Percentiles rank a stretch among this genome's conserved stretches.
These are phyloP conservation scores for Aegilops bicornis DNA, from an alignment of 176 grass and related monocot genomes.

Conservation along the genomic window DNA sequence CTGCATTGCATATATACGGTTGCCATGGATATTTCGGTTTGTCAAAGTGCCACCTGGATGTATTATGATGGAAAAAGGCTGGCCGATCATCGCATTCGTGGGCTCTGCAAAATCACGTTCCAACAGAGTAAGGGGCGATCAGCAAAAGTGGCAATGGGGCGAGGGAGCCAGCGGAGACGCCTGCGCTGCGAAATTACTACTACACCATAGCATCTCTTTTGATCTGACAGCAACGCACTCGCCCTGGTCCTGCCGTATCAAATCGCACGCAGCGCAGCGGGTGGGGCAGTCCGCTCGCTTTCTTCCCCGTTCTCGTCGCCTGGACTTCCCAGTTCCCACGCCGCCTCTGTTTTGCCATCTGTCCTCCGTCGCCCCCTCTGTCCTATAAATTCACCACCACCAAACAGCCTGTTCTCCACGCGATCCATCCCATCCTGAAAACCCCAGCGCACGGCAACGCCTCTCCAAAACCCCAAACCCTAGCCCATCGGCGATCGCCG, in stretches of 20 bases:
- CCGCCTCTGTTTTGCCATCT: background rate
- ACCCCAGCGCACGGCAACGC: background rate
- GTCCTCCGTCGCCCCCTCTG: background rate
- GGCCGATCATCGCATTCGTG: too few species aligned
- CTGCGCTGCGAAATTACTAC: background rate
- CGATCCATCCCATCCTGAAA: background rate
- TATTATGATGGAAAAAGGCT: too few species aligned
- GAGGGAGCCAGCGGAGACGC: background rate
- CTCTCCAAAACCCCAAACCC: slow-evolving; percentile 8
- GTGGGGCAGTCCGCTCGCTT: background rate
- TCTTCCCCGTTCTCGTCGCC: background rate
- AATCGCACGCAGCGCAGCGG: too few species aligned
- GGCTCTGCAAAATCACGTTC: background rate
- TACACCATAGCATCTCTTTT: too few species aligned
- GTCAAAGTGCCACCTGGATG: too few species aligned
- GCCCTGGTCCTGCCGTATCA: too few species aligned
- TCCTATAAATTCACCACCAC: background rate
- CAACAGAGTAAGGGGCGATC: background rate
- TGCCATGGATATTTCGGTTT: too few species aligned
- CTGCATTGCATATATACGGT: too few species aligned
- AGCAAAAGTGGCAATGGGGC: background rate
- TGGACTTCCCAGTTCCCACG: slow-evolving; percentile 9
- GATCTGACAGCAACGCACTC: too few species aligned
- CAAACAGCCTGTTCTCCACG: background rate
- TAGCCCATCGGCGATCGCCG: slow-evolving; percentile 17